phyloP scores from a whole-genome alignment of 441 rosid genomes.

The Biscutella laevigata region DNA sequence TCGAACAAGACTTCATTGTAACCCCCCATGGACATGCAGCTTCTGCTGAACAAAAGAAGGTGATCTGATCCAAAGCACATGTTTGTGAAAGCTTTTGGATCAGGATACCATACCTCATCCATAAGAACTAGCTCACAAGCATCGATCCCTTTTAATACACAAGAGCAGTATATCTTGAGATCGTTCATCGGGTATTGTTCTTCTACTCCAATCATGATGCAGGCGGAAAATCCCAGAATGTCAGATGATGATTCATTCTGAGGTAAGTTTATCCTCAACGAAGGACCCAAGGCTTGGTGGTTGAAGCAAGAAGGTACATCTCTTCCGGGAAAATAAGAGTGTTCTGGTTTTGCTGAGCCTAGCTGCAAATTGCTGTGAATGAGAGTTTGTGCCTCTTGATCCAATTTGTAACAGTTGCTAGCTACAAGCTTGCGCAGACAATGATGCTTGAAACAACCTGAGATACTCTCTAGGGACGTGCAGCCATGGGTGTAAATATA shows the following conservation, averaged over 20 bases:
- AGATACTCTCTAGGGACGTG: slow-evolving; percentile 29
- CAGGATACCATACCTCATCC: slow-evolving; percentile 25
- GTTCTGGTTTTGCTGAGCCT: slow-evolving; percentile 16
- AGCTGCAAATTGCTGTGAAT: slow-evolving; percentile 17
- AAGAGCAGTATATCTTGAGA: slow-evolving; percentile 16
- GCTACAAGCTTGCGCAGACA: slow-evolving; percentile 21
- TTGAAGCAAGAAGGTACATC: slow-evolving; percentile 20
- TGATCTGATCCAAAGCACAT: slow-evolving; percentile 21
- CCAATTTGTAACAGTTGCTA: slow-evolving; percentile 25
- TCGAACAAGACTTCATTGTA: slow-evolving; percentile 10
- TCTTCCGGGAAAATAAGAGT: slow-evolving; percentile 23
- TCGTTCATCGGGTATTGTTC: slow-evolving; percentile 16
- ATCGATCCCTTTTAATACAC: slow-evolving; percentile 1
- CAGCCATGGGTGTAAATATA: slow-evolving; percentile 28
- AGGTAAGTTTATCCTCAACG: slow-evolving; percentile 18
- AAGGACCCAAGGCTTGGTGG: slow-evolving; percentile 16
- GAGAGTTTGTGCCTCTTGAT: slow-evolving; percentile 17
- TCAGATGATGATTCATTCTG: slow-evolving; percentile 2
- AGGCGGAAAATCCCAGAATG: slow-evolving; percentile 19
- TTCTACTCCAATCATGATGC: slow-evolving; percentile 19
- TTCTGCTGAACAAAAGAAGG: slow-evolving; percentile 25
- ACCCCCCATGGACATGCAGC: slow-evolving; percentile 15
- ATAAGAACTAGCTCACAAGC: slow-evolving; percentile 9
- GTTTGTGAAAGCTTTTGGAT: slow-evolving; percentile 18
- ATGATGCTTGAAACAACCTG: slow-evolving; percentile 16